Evolutionary conservation across 2,329 filamentous ascomycete genomes (phyloP).

Genomic region (Fusarium penzigii): DNA sequence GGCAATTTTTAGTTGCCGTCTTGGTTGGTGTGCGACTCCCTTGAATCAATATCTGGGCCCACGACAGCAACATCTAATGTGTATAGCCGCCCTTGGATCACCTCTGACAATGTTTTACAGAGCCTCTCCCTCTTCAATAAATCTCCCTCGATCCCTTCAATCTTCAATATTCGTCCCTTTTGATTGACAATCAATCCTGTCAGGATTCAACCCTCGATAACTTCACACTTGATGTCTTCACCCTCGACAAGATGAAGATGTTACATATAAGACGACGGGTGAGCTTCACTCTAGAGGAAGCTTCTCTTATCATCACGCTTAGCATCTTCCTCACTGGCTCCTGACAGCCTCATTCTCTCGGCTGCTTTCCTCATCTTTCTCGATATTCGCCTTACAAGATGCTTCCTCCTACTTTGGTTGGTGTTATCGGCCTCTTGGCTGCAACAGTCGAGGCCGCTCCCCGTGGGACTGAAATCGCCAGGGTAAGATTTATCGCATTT

Average conservation of each 20-base stretch:
- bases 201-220: conserved; percentile 15
- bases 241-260: conserved; percentile 19
- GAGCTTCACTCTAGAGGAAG: conserved; percentile 9
- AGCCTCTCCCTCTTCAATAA: conserved; percentile 16
- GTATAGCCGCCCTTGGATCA: conserved; percentile 8
- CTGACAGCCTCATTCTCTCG: conserved; percentile 14
- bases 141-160: conserved; percentile 7
- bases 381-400: conserved; percentile 15
- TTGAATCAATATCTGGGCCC: conserved; percentile 12
- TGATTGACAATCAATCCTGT: conserved; percentile 7
- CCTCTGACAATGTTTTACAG: conserved; percentile 6
- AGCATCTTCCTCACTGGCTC: conserved; percentile 12
- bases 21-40: conserved; percentile 14
- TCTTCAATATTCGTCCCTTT: conserved; percentile 24
- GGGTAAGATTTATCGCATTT: conserved; percentile 13
- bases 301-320: conserved; percentile 23
- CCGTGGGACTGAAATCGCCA: conserved; percentile 12
- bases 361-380: conserved; percentile 6
- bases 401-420: conserved; percentile 25
- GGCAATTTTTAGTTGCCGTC: background rate
- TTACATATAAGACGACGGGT: conserved; percentile 22
- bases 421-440: conserved; percentile 28
- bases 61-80: background rate
- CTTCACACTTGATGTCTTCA: no score
- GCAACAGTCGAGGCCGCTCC: conserved; percentile 30